Evolutionary conservation across 1,139 yeast species (phyloP).

Genomic region (Zygoascus sp.): DNA sequence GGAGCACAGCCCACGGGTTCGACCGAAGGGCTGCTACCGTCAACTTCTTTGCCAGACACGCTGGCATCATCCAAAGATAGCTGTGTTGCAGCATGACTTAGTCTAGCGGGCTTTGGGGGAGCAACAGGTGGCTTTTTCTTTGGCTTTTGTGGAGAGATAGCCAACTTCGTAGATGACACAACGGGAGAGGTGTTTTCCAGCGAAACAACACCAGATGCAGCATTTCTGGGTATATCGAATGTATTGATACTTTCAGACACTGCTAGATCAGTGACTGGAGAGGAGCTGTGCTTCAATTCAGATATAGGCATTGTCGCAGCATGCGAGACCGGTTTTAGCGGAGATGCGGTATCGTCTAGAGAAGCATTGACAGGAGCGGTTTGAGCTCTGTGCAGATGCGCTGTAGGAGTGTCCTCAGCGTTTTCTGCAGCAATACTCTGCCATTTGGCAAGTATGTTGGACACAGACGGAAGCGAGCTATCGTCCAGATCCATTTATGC

Average conservation of each 20-base stretch:
- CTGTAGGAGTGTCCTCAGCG: not conserved
- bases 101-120: constrained; percentile 18
- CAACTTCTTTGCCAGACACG: too few relatives aligned
- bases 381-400: not conserved
- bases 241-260: not conserved
- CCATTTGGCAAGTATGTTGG: constrained; percentile 27
- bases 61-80: not conserved
- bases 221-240: not conserved
- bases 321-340: not conserved
- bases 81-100: constrained; percentile 6
- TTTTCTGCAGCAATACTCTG: constrained; percentile 23
- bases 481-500: constrained; percentile 21
- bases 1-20: too few relatives aligned
- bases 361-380: constrained; percentile 10
- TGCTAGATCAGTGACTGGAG: too few relatives aligned
- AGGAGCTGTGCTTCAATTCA: constrained; percentile 2
- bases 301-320: constrained; percentile 11
- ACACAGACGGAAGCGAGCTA: constrained; percentile 28
- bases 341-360: constrained; percentile 4
- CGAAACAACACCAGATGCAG: not conserved
- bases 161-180: too few relatives aligned
- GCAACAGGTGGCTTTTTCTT: constrained; percentile 15
- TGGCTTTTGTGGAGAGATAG: not conserved
- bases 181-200: too few relatives aligned
- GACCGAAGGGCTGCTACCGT: too few relatives aligned